Evolutionary conservation across 192 early-diverging fungal species (phyloP).

Genomic region (Entophlyctis luteolus): DNA sequence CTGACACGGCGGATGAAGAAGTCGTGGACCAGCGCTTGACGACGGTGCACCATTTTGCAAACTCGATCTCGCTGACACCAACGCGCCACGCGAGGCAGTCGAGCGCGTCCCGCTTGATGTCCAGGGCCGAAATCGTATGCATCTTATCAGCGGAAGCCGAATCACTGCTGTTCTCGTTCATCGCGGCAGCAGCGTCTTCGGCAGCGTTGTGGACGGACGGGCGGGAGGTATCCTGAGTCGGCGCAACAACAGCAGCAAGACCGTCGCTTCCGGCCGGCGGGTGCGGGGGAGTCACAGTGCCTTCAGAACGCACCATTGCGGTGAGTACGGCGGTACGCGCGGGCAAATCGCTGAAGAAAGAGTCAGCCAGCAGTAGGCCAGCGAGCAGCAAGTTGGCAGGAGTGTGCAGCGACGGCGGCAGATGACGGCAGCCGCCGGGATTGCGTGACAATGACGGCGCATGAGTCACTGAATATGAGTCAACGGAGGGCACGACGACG

Average conservation of each 20-base stretch:
- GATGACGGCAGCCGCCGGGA: too few species aligned
- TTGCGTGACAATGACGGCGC: too few species aligned
- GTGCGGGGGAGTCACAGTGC: neutral
- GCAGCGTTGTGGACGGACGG: neutral
- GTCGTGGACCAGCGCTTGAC: neutral
- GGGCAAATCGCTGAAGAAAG: neutral
- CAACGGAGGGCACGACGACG: too few species aligned
- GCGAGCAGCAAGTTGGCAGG: neutral
- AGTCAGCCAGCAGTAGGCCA: conserved; percentile 1
- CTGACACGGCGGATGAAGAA: too few species aligned
- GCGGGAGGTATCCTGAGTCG: neutral
- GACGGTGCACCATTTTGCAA: neutral
- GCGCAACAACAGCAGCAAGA: neutral
- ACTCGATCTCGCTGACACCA: neutral
- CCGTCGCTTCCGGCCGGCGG: neutral
- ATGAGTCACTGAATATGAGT: too few species aligned
- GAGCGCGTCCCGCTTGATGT: conserved; percentile 23
- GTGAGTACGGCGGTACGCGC: too few species aligned
- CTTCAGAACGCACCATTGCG: neutral
- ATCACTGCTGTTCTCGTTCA: too few species aligned
- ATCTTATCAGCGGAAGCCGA: too few species aligned
- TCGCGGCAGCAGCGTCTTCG: neutral
- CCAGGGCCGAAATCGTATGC: too few species aligned
- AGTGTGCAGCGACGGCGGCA: neutral
- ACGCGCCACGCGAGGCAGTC: neutral